phyloP scores from a whole-genome alignment of 1,139 yeast genomes.

The Pichia sp. region DNA sequence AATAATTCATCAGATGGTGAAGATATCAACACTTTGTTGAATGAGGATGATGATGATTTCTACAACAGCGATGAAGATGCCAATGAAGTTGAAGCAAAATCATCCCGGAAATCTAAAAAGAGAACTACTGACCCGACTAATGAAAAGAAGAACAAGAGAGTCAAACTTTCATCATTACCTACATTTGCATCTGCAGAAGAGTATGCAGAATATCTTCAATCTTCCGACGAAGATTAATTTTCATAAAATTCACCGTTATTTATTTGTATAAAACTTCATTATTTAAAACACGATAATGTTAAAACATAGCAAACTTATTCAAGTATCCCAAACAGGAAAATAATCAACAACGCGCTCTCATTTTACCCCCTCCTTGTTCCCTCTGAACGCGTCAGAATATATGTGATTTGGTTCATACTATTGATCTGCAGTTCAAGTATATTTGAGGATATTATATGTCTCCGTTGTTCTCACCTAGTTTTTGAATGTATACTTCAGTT shows the following conservation, averaged over 20 bases:
- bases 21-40: slow-evolving; percentile 28
- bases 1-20: slow-evolving; percentile 32
- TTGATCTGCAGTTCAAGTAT: too few relatives aligned
- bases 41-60: slow-evolving; percentile 34
- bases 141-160: slow-evolving; percentile 45
- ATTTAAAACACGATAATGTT: too few relatives aligned
- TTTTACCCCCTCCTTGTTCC: too few relatives aligned
- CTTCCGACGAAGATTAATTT: slow-evolving; percentile 46
- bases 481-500: too few relatives aligned
- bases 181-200: slow-evolving; percentile 88
- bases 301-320: too few relatives aligned
- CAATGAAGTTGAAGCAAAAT: slow-evolving; percentile 25
- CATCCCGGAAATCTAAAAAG: slow-evolving; percentile 20
- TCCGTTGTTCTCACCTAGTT: too few relatives aligned
- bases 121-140: slow-evolving; percentile 15
- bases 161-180: slow-evolving; percentile 65
- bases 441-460: too few relatives aligned
- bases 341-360: too few relatives aligned
- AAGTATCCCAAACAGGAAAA: too few relatives aligned
- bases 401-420: too few relatives aligned
- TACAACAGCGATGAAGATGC: slow-evolving; percentile 20
- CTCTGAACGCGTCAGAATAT: too few relatives aligned
- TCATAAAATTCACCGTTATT: neutral
- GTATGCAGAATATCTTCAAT: slow-evolving; percentile 67
- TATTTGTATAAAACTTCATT: too few relatives aligned